Percentiles rank a stretch among this genome's conserved stretches.
These are phyloP conservation scores for Yarrowia hollandica DNA, from an alignment of 805 yeast genomes.

Conservation along the genomic window DNA sequence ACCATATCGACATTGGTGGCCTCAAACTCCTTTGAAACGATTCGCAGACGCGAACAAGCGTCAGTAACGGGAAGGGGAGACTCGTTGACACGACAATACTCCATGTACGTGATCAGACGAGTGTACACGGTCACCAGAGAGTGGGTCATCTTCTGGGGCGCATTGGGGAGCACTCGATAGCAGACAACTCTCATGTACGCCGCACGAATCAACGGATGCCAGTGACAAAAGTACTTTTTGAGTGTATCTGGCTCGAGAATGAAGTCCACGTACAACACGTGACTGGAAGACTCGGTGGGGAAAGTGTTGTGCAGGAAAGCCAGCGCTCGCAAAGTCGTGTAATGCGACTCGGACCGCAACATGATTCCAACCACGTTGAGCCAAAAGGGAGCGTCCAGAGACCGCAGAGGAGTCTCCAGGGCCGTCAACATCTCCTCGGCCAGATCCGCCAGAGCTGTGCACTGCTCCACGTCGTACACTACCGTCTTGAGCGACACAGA, in stretches of 20 bases:
- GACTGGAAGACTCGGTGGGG: constrained; percentile 47
- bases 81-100: constrained; percentile 15
- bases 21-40: background rate
- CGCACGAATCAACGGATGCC: constrained; percentile 74
- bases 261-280: constrained; percentile 28
- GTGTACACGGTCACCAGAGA: constrained; percentile 5
- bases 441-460: constrained; percentile 45
- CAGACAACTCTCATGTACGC: constrained; percentile 65
- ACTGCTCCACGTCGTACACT: constrained; percentile 43
- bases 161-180: constrained; percentile 53
- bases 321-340: constrained; percentile 60
- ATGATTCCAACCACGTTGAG: constrained; percentile 56
- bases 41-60: constrained; percentile 4
- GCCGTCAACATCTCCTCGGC: constrained; percentile 44
- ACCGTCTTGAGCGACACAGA: constrained; percentile 41
- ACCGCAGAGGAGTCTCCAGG: constrained; percentile 58
- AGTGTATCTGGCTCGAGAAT: constrained; percentile 46
- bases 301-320: constrained; percentile 71
- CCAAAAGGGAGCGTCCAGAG: constrained; percentile 79
- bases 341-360: constrained; percentile 63
- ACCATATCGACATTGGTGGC: constrained; percentile 2
- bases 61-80: background rate
- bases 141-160: constrained; percentile 6
- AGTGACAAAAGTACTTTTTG: constrained; percentile 65
- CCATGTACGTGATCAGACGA: constrained; percentile 12